Conservation (phyloP, 2,329 filamentous ascomycete genomes). For the Neoarthrinium moseri region DNA sequence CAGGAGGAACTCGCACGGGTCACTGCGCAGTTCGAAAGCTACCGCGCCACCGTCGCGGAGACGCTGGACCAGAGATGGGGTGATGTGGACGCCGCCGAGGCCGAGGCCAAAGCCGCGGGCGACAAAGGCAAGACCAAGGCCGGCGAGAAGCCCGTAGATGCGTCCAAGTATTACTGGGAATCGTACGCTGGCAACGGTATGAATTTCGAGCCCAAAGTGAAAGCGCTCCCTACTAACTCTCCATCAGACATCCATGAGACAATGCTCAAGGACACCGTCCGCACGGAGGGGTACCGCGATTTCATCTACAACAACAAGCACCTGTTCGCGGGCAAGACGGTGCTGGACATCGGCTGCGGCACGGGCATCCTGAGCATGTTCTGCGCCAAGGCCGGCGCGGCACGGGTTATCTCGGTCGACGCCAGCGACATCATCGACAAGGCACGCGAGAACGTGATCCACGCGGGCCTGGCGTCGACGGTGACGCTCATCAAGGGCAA, state of each 20-base stretch:
- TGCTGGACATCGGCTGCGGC: constrained; percentile 88
- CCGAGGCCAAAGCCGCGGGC: constrained; percentile 24
- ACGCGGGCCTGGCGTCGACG: constrained; percentile 70
- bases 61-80: constrained; percentile 67
- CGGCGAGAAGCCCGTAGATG: constrained; percentile 32
- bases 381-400: constrained; percentile 85
- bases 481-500: constrained; percentile 83
- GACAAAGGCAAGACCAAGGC: constrained; percentile 18
- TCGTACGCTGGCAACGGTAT: constrained; percentile 61
- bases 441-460: constrained; percentile 79
- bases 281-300: constrained; percentile 89
- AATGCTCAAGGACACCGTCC: constrained; percentile 88
- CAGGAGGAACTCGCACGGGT: constrained; percentile 61
- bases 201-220: too few relatives aligned
- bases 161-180: constrained; percentile 56
- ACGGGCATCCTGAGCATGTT: constrained; percentile 92
- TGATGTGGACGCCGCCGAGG: constrained; percentile 46
- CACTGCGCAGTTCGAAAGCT: constrained; percentile 62
- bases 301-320: constrained; percentile 93
- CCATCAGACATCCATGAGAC: constrained; percentile 92
- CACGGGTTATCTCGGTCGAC: constrained; percentile 85
- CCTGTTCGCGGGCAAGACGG: constrained; percentile 80
- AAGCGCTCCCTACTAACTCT: too few relatives aligned
- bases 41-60: constrained; percentile 63
- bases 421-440: constrained; percentile 88